Evolutionary conservation across 768 basidiomycete species (phyloP).

Genomic region (Pleurotus salmoneostramineus): DNA sequence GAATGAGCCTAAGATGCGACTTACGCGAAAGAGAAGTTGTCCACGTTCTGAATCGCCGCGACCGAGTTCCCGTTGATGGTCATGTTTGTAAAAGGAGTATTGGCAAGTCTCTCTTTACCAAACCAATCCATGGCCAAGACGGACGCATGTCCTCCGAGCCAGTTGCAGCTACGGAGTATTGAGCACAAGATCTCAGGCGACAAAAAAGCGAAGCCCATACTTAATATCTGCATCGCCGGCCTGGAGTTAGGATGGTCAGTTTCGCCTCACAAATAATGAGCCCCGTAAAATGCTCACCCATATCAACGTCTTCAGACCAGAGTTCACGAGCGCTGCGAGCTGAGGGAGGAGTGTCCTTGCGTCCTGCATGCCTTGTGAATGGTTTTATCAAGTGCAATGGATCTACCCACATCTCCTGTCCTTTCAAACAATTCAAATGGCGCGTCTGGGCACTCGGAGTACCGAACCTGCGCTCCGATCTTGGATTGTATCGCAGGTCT

Average conservation of each 20-base stretch:
- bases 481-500: conserved; percentile 27
- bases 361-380: conserved; percentile 28
- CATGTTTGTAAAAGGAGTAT: conserved; percentile 45
- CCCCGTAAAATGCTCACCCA: conserved; percentile 31
- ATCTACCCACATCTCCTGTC: conserved; percentile 52
- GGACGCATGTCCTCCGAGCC: conserved; percentile 41
- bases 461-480: conserved; percentile 52
- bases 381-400: neutral
- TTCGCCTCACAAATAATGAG: conserved; percentile 7
- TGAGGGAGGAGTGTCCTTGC: conserved; percentile 52
- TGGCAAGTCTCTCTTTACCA: conserved; percentile 33
- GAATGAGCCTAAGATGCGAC: conserved; percentile 13
- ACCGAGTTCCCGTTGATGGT: conserved; percentile 49
- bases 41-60: conserved; percentile 60
- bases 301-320: conserved; percentile 36
- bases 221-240: conserved; percentile 49
- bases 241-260: conserved; percentile 22
- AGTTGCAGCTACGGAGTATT: conserved; percentile 33
- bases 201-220: conserved; percentile 22
- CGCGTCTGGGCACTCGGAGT: conserved; percentile 44
- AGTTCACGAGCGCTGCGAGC: conserved; percentile 42
- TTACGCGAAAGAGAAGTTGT: conserved; percentile 66
- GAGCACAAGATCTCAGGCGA: neutral
- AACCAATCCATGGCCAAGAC: conserved; percentile 43
- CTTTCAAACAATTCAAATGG: conserved; percentile 36